Evolutionary conservation across 805 yeast species (phyloP), one percentile per base, ranked within the genome.

Genomic region (Starmerella tilneyi): DNA sequence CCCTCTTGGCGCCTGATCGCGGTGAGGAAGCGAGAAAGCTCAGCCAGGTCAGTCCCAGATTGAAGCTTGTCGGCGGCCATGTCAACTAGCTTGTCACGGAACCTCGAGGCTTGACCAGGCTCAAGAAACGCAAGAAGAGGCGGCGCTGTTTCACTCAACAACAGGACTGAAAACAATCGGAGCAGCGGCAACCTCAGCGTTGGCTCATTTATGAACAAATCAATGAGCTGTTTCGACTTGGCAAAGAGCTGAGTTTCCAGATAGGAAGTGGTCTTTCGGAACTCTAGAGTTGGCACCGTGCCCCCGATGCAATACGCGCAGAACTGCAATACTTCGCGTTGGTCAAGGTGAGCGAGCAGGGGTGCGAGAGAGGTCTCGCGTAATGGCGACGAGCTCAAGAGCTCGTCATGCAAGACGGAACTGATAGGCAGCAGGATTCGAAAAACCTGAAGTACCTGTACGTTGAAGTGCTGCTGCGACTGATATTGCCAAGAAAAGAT

Each of bases 91-190:
- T 80, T 71, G n/a, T 70, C 67, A 9, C 84, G 65, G 23, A 89
- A 67, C 3, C 75, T 62, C 22, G 70, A 71, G 0, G 94, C 73
- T 52, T 75, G 71, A 16, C 70, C 67, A n/a, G 72, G 67, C 4
- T 94, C 92, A 44, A 89, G 64, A 59, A 84, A 84, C 0, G 96
- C 82, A 31, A 89, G 67, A 39, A 89, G 64, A 0, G 95, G 85
- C 3, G 94, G 94, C 27, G 79, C 44, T 4, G 37, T 44, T 74
- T 22, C 74, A 77, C 4, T 65, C 64, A 6, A 56, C 51, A 30
- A 30, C 31, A 15, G 59, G 57, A 11, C 51, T 40, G 17, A 57
- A 55, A 23, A 62, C 37, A 34, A 58, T 66, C 4, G 79, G 27
- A 84, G 62, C 1, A 84, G 66, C 9, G 66, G 65, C 26, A 63